Evolutionary conservation across 768 basidiomycete species (phyloP).

Genomic region (Bullera alba): DNA sequence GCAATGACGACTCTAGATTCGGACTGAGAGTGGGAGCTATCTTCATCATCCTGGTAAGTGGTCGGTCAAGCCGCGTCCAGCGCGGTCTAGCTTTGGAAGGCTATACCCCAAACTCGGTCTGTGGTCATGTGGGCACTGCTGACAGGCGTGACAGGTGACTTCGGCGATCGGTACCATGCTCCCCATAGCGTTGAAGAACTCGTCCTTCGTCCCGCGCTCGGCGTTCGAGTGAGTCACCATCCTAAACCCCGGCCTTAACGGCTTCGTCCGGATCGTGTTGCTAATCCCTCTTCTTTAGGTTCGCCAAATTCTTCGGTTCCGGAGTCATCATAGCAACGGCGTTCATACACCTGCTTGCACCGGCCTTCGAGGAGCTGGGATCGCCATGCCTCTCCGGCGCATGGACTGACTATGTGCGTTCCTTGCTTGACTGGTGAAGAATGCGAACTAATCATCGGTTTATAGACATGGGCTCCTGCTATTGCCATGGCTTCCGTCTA

Average conservation of each 20-base stretch:
- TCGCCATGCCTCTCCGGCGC: slow-evolving; percentile 62
- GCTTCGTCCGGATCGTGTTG: neutral
- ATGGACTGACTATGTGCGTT: slow-evolving; percentile 66
- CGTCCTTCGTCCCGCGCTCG: slow-evolving; percentile 51
- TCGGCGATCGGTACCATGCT: slow-evolving; percentile 34
- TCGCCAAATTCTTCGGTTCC: slow-evolving; percentile 85
- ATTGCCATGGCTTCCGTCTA: slow-evolving; percentile 77
- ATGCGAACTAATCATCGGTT: too few species aligned
- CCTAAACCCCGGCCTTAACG: neutral
- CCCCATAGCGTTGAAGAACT: slow-evolving; percentile 33
- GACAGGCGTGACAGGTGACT: slow-evolving; percentile 26
- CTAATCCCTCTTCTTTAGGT: slow-evolving; percentile 48
- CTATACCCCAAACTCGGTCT: too few species aligned
- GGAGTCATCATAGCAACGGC: slow-evolving; percentile 75
- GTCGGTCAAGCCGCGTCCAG: neutral
- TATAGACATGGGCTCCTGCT: slow-evolving; percentile 72
- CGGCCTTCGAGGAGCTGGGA: slow-evolving; percentile 64
- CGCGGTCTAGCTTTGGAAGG: too few species aligned
- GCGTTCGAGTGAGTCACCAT: slow-evolving; percentile 61
- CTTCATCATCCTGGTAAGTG: slow-evolving; percentile 43
- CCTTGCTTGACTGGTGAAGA: neutral
- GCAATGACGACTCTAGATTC: slow-evolving; percentile 14
- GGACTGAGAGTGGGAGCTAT: slow-evolving; percentile 41
- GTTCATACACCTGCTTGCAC: slow-evolving; percentile 59
- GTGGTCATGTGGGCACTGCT: too few species aligned